Evolutionary conservation across 2,329 filamentous ascomycete species (phyloP).

Genomic region (Diaporthe caulivora): DNA sequence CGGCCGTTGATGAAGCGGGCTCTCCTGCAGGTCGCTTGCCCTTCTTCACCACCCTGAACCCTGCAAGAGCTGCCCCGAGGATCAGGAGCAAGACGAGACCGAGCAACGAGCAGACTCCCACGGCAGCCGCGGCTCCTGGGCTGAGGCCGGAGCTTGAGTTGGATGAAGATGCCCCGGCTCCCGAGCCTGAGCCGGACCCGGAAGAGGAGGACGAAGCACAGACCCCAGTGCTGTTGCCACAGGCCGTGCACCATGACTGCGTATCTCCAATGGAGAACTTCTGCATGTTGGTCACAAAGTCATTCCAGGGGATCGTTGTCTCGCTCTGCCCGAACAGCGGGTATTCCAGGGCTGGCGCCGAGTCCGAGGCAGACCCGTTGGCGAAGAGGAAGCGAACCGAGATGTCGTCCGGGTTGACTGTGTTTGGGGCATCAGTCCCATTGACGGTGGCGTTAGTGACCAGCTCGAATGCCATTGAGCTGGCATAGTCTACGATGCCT

Average conservation of each 20-base stretch:
- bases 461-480: slow-evolving; percentile 83
- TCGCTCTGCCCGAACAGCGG: slow-evolving; percentile 71
- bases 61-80: slow-evolving; percentile 31
- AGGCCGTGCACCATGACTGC: slow-evolving; percentile 78
- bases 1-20: not conserved
- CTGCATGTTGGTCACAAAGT: slow-evolving; percentile 74
- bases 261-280: slow-evolving; percentile 76
- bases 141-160: slow-evolving; percentile 29
- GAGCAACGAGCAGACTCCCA: slow-evolving; percentile 33
- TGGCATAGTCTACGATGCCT: slow-evolving; percentile 86
- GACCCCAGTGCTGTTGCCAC: slow-evolving; percentile 77
- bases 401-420: slow-evolving; percentile 55
- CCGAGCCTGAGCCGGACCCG: slow-evolving; percentile 45
- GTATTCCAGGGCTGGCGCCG: slow-evolving; percentile 64
- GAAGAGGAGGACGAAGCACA: slow-evolving; percentile 63
- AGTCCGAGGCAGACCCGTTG: slow-evolving; percentile 66
- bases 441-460: slow-evolving; percentile 65
- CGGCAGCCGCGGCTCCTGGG: slow-evolving; percentile 31
- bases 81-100: slow-evolving; percentile 31
- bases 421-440: slow-evolving; percentile 51
- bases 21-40: not conserved
- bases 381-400: slow-evolving; percentile 72
- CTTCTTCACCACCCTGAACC: slow-evolving; percentile 35
- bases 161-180: slow-evolving; percentile 22
- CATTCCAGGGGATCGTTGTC: slow-evolving; percentile 72